Evolutionary conservation across 2,329 filamentous ascomycete species (phyloP).

Genomic region (Emydomyces testavorans): DNA sequence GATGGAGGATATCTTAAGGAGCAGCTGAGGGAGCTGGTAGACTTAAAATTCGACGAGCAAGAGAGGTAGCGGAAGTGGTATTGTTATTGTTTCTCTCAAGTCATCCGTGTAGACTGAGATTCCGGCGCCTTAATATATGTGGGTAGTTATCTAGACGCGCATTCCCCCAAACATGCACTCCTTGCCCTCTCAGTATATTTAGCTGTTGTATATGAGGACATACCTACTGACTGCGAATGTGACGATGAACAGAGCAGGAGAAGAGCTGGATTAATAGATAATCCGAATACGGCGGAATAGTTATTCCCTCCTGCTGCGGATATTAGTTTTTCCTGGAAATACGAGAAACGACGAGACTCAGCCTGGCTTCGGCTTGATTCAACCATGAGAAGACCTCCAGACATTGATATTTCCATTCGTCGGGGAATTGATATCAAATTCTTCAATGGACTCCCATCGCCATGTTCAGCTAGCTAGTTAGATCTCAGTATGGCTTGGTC

Average conservation of each 20-base stretch:
- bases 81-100: background rate
- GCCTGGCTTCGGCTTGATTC: too few relatives aligned
- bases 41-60: too few relatives aligned
- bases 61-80: too few relatives aligned
- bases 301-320: background rate
- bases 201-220: too few relatives aligned
- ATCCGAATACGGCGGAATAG: background rate
- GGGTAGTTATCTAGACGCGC: too few relatives aligned
- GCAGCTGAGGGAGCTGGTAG: background rate
- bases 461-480: constrained; percentile 13
- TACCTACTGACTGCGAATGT: too few relatives aligned
- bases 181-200: too few relatives aligned
- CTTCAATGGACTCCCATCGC: background rate
- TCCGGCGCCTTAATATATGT: background rate
- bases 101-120: background rate
- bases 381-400: too few relatives aligned
- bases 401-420: too few relatives aligned
- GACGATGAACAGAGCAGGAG: background rate
- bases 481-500: constrained; percentile 13
- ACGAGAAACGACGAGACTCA: constrained; percentile 2
- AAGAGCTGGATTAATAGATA: background rate
- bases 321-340: background rate
- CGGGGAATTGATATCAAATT: too few relatives aligned
- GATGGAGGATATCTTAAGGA: background rate
- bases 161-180: too few relatives aligned